These are phyloP conservation scores for Candida sanyaensis DNA, from an alignment of 1,139 yeast genomes.

Conservation along the genomic window DNA sequence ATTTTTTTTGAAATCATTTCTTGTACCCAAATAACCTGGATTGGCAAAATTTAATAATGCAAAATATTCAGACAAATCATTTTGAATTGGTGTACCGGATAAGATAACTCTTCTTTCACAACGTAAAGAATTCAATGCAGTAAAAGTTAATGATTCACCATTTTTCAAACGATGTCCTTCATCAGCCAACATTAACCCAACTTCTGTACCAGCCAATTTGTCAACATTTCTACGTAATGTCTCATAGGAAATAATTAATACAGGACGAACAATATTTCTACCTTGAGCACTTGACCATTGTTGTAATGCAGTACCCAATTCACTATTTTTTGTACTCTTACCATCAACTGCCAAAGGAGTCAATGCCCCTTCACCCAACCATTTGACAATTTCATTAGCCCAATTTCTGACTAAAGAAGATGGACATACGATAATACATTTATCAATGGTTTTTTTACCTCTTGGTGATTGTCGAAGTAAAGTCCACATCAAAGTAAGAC, in stretches of 20 bases:
- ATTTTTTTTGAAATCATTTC: constrained; percentile 80
- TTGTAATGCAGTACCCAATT: constrained; percentile 67
- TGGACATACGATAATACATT: constrained; percentile 94
- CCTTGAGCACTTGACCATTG: constrained; percentile 93
- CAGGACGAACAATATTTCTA: constrained; percentile 89
- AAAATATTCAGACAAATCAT: constrained; percentile 92
- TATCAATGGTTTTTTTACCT: constrained; percentile 81
- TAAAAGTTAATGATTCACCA: constrained; percentile 91
- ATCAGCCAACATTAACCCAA: constrained; percentile 89
- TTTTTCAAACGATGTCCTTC: constrained; percentile 96
- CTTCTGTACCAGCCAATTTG: constrained; percentile 72
- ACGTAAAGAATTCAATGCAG: constrained; percentile 77
- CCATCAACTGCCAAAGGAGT: constrained; percentile 95
- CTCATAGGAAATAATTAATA: constrained; percentile 92
- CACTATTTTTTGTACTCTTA: constrained; percentile 66
- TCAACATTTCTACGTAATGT: constrained; percentile 87
- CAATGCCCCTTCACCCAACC: constrained; percentile 91
- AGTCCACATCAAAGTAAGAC: constrained; percentile 94
- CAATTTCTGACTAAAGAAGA: constrained; percentile 92
- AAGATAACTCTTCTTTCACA: constrained; percentile 89
- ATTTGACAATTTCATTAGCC: constrained; percentile 95
- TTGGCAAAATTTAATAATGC: constrained; percentile 90
- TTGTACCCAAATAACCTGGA: constrained; percentile 88
- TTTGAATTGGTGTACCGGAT: constrained; percentile 97
- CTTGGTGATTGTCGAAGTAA: constrained; percentile 86